A percentile compares a stretch with the other conserved stretches of the same genome.
Conservation (phyloP, 345 rosid genomes). For the rapeseed (Brassica napus) region DNA sequence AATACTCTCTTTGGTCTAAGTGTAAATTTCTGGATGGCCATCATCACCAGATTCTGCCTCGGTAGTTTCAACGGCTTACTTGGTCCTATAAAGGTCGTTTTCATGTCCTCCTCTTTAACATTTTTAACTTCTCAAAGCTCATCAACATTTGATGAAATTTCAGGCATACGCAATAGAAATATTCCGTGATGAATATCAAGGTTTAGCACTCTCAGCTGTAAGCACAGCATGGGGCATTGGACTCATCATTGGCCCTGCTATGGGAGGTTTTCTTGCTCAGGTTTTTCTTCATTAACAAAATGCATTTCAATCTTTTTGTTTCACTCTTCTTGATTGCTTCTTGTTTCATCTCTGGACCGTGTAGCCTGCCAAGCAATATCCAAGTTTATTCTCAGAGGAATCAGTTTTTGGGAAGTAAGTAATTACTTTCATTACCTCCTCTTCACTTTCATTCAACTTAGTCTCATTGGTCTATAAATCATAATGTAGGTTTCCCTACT, state of each 20-base stretch:
- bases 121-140: not conserved
- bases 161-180: constrained; percentile 88
- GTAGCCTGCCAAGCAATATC: constrained; percentile 91
- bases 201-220: constrained; percentile 82
- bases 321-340: constrained; percentile 23
- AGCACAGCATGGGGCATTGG: constrained; percentile 98
- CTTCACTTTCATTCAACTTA: not conserved
- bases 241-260: constrained; percentile 91
- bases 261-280: constrained; percentile 95
- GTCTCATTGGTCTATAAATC: constrained; percentile 17
- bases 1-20: constrained; percentile 92
- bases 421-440: not conserved
- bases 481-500: constrained; percentile 76
- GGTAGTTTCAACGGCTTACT: constrained; percentile 91
- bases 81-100: constrained; percentile 81
- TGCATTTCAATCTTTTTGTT: not conserved
- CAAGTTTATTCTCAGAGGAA: constrained; percentile 62
- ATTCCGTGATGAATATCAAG: constrained; percentile 77
- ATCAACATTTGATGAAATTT: not conserved
- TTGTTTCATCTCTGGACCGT: not conserved
- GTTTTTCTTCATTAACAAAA: constrained; percentile 40
- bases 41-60: constrained; percentile 73
- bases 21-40: constrained; percentile 90
- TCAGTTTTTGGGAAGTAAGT: constrained; percentile 73
- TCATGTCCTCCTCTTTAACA: not conserved